phyloP scores from a whole-genome alignment of 2,329 filamentous ascomycete genomes.

The Neofusicoccum parvum region DNA sequence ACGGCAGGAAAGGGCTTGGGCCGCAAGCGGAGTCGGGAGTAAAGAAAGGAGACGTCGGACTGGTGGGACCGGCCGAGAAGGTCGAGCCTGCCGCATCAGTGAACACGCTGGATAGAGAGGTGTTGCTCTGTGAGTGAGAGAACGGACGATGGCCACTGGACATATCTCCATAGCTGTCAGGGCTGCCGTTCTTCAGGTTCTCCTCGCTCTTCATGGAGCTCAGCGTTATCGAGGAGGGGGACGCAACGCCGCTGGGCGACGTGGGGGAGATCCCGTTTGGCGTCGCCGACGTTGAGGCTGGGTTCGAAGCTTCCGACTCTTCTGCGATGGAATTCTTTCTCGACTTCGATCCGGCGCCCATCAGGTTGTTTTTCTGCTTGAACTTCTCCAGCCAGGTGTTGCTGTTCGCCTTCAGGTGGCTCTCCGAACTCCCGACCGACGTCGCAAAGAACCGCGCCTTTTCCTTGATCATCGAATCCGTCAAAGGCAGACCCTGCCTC shows the following conservation, averaged over 20 bases:
- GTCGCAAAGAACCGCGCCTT: constrained; percentile 81
- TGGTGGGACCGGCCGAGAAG: constrained; percentile 72
- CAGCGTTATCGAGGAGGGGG: constrained; percentile 68
- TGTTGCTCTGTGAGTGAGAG: constrained; percentile 63
- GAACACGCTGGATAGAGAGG: constrained; percentile 68
- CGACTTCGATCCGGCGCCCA: constrained; percentile 50
- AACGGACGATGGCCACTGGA: constrained; percentile 62
- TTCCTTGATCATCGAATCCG: constrained; percentile 79
- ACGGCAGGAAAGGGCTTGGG: constrained; percentile 63
- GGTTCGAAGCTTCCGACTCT: constrained; percentile 66
- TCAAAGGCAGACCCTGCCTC: constrained; percentile 71
- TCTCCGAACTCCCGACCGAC: constrained; percentile 71
- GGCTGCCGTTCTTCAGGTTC: constrained; percentile 60
- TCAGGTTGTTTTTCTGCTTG: constrained; percentile 79
- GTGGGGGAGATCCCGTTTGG: constrained; percentile 70
- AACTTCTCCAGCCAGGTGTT: constrained; percentile 90
- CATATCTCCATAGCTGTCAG: constrained; percentile 63
- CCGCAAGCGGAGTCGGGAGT: constrained; percentile 71
- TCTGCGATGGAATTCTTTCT: constrained; percentile 62
- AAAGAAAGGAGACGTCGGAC: constrained; percentile 76
- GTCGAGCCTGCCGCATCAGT: constrained; percentile 65
- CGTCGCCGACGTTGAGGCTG: constrained; percentile 61
- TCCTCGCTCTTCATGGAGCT: constrained; percentile 68
- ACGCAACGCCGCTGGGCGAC: constrained; percentile 67
- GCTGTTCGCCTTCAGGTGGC: constrained; percentile 70